Percentiles rank a stretch among this genome's conserved stretches.
Evolutionary conservation across 306 rosid genomes (phyloP).

Genomic region (Quercus ilex): DNA sequence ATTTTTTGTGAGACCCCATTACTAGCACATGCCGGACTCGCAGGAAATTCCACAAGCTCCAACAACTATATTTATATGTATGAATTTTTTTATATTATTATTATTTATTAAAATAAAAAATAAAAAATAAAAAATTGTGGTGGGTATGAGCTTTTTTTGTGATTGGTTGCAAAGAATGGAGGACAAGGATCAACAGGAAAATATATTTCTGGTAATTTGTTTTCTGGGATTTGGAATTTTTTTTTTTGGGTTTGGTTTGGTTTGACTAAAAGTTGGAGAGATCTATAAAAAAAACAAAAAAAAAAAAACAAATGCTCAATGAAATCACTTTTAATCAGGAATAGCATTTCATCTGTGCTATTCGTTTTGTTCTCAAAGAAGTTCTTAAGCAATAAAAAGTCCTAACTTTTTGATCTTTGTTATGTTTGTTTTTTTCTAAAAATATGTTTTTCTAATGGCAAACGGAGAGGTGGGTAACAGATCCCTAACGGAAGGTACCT

Average conservation of each 20-base stretch:
- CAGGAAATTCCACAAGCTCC: constrained; percentile 12
- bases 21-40: background rate
- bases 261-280: constrained; percentile 17
- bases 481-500: too few relatives aligned
- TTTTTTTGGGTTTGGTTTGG: background rate
- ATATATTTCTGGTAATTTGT: background rate
- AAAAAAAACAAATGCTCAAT: background rate
- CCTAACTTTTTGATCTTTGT: too few relatives aligned
- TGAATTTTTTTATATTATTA: background rate
- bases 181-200: background rate
- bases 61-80: background rate
- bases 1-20: constrained; percentile 31
- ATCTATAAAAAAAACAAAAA: background rate
- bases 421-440: too few relatives aligned
- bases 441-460: too few relatives aligned
- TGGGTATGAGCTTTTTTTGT: background rate
- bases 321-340: too few relatives aligned
- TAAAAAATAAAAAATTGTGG: background rate
- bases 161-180: background rate
- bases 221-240: background rate
- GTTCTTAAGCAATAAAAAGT: too few relatives aligned
- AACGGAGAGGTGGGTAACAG: too few relatives aligned
- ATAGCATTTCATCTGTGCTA: too few relatives aligned
- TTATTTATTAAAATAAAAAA: background rate
- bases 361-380: too few relatives aligned